A percentile compares a stretch with the other conserved stretches of the same genome.
phyloP scores from a whole-genome alignment of 805 yeast genomes.

The Candida suzukii region DNA sequence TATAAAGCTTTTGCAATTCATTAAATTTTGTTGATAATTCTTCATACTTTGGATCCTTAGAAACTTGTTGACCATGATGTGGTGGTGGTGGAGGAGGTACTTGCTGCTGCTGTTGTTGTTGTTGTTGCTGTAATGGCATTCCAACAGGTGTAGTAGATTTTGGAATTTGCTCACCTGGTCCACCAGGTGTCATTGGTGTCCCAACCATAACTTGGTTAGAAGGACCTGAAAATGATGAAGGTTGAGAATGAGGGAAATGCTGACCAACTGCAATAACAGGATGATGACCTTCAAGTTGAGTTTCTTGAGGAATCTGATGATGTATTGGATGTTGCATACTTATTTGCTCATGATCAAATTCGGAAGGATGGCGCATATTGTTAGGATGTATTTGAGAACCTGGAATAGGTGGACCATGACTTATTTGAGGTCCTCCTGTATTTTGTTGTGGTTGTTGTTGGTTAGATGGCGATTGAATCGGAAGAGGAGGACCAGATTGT shows the following conservation, averaged over 20 bases:
- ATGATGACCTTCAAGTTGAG: constrained; percentile 2
- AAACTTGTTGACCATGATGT: too few species aligned
- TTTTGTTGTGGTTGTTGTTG: constrained; percentile 8
- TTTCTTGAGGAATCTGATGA: constrained; percentile 6
- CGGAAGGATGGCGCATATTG: not conserved
- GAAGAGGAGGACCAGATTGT: constrained; percentile 1
- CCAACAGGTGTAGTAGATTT: constrained; percentile 9
- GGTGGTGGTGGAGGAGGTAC: constrained; percentile 5
- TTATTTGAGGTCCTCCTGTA: not conserved
- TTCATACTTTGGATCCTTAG: not conserved
- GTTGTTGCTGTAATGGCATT: constrained; percentile 12
- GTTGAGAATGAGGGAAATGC: not conserved
- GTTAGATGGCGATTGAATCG: constrained; percentile 7
- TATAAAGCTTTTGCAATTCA: constrained; percentile 38
- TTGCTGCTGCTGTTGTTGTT: constrained; percentile 7
- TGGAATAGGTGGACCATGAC: not conserved
- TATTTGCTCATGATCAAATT: constrained; percentile 5
- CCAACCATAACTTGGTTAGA: not conserved
- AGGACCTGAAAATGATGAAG: not conserved
- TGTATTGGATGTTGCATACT: constrained; percentile 5
- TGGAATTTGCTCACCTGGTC: not conserved
- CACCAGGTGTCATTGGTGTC: not conserved
- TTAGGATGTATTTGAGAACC: not conserved
- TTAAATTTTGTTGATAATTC: not conserved
- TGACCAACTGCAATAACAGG: not conserved